Base-by-base conservation (phyloP, 169 alveolate genomes). In the Amoebophrya sp. region DNA sequence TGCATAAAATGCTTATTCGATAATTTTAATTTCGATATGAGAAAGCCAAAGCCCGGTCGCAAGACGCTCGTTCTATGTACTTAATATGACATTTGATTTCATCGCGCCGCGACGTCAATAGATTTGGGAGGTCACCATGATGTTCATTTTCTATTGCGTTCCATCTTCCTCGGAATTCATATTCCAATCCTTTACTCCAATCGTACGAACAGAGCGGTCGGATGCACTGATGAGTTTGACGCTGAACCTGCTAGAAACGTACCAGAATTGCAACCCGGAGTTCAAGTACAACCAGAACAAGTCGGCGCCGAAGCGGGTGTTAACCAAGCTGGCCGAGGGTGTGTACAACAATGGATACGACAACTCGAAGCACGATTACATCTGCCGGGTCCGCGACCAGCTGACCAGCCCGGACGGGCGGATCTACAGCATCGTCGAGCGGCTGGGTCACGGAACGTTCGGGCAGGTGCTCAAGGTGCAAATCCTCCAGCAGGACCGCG, bases 381-480 rank as follows among this genome's bases (percentile, higher is more conserved):
- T 92, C 66, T 92, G 93, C 77, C 77, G 93, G 91, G 93, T 92
- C 7, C 92, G 93, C 0, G 93, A 92, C 77, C 89, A 89, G 55
- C 89, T 92, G 40, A 77, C 40, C 77, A 92, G 77, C 39, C 93
- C 93, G 14, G 93, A 92, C 53, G 93, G 93, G 77, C 90, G 88
- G 53, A 88, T 90, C 89, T 95, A 95, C 83, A 93, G 93, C 41
- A 91, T 95, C 39, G 93, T 92, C 38, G 95, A 94, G 92, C 92
- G 93, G 0, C 92, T 95, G n/a, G 97, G 97, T 0, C 94, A 93
- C 33, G 97, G 97, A 83, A 94, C 97, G 7, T 95, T 94, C 91
- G 97, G 97, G 39, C 95, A 95, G 93, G 97, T 94, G 12, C 93
- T 94, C 35, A 92, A 92, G 77, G n/a, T n/a, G n/a, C n/a, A 41